Evolutionary conservation across 2,329 filamentous ascomycete genomes (phyloP).

Genomic region (Ascosphaera apis): DNA sequence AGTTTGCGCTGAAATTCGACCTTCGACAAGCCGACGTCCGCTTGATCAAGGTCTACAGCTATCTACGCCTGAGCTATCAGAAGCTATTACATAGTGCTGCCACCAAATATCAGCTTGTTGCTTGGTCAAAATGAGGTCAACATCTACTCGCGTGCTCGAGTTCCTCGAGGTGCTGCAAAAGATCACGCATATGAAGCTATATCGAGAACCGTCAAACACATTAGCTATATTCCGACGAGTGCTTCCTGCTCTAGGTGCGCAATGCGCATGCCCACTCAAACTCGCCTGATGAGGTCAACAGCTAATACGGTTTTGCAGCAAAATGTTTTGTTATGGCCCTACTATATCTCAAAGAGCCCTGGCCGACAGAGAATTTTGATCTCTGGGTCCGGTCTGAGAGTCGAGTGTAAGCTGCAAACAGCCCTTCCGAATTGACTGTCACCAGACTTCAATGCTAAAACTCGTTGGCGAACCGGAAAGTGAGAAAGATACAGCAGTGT

Average conservation of each 20-base stretch:
- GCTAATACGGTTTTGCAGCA: slow-evolving; percentile 27
- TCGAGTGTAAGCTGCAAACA: slow-evolving; percentile 22
- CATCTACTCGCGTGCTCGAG: slow-evolving; percentile 46
- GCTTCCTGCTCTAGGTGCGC: slow-evolving; percentile 64
- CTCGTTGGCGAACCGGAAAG: slow-evolving; percentile 18
- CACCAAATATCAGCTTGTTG: background rate
- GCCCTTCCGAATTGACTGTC: slow-evolving; percentile 1
- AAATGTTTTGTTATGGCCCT: slow-evolving; percentile 93
- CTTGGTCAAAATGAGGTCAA: slow-evolving; percentile 26
- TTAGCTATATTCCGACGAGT: slow-evolving; percentile 94
- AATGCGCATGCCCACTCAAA: background rate
- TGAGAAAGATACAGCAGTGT: slow-evolving; percentile 63
- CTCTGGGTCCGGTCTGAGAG: slow-evolving; percentile 56
- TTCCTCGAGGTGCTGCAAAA: slow-evolving; percentile 84
- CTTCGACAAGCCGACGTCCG: too few relatives aligned
- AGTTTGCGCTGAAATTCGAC: too few relatives aligned
- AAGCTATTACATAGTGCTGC: too few relatives aligned
- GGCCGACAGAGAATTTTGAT: slow-evolving; percentile 61
- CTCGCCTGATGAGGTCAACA: background rate
- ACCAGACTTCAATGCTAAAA: slow-evolving; percentile 1
- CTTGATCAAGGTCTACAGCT: too few relatives aligned
- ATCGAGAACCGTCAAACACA: slow-evolving; percentile 86
- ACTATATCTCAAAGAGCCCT: slow-evolving; percentile 66
- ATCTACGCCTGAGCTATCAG: too few relatives aligned
- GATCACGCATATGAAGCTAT: slow-evolving; percentile 72